These are phyloP conservation scores for Colletotrichum aenigma DNA, from an alignment of 2,329 filamentous ascomycete species.

Conservation along the genomic window DNA sequence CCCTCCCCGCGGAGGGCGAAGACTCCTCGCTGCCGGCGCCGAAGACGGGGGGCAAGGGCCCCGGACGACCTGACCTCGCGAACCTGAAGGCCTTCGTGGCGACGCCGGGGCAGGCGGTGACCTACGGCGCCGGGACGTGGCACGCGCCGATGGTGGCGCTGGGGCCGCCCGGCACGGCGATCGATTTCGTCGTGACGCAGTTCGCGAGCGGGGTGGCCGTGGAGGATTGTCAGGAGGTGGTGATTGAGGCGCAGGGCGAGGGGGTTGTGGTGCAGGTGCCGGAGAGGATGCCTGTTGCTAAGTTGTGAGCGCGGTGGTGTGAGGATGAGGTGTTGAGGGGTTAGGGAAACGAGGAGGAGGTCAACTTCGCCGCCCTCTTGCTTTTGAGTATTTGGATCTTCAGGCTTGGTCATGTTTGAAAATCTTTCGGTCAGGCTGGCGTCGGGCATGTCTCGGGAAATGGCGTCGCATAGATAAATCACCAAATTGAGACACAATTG, in stretches of 20 bases:
- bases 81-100: slow-evolving; percentile 80
- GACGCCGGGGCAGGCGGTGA: slow-evolving; percentile 80
- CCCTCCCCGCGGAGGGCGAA: slow-evolving; percentile 40
- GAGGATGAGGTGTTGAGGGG: not conserved
- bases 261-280: slow-evolving; percentile 41
- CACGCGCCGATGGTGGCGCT: slow-evolving; percentile 96
- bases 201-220: slow-evolving; percentile 80
- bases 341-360: not conserved
- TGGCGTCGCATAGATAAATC: not conserved
- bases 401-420: not conserved
- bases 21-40: slow-evolving; percentile 41
- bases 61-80: slow-evolving; percentile 74
- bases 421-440: not conserved
- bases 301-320: not conserved
- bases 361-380: not conserved
- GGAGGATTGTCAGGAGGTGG: slow-evolving; percentile 90
- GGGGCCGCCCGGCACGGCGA: slow-evolving; percentile 57
- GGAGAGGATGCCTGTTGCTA: slow-evolving; percentile 10
- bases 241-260: slow-evolving; percentile 37
- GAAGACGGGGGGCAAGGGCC: slow-evolving; percentile 34
- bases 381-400: not conserved
- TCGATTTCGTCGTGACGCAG: slow-evolving; percentile 91
- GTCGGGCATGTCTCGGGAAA: not conserved
- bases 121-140: slow-evolving; percentile 90
- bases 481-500: not conserved